These are phyloP conservation scores for Cornus suecica DNA, from an alignment of 148 eudicot genomes.

Conservation along the genomic window DNA sequence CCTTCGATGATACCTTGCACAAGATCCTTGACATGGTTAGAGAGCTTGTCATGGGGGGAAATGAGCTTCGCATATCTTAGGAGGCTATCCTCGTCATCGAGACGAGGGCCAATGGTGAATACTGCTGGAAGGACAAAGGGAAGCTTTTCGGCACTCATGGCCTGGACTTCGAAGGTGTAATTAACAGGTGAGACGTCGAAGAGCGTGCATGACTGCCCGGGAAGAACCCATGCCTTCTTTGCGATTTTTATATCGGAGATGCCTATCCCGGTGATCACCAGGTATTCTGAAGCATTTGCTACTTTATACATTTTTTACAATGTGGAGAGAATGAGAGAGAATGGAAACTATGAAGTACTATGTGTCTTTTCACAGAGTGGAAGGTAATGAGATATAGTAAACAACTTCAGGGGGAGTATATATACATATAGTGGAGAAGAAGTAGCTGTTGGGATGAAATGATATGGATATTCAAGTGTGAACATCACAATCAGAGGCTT, in stretches of 20 bases:
- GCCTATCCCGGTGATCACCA: slow-evolving; percentile 41
- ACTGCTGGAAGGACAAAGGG: slow-evolving; percentile 51
- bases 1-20: slow-evolving; percentile 54
- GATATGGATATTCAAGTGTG: too few species aligned
- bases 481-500: too few species aligned
- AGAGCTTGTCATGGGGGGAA: slow-evolving; percentile 49
- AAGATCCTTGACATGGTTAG: slow-evolving; percentile 38
- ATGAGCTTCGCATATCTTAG: slow-evolving; percentile 45
- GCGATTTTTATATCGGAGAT: slow-evolving; percentile 43
- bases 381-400: background rate
- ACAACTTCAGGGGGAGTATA: background rate
- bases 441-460: too few species aligned
- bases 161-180: slow-evolving; percentile 57
- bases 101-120: slow-evolving; percentile 47
- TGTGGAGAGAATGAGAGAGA: background rate
- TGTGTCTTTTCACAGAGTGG: too few species aligned
- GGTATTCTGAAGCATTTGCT: slow-evolving; percentile 47
- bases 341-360: background rate
- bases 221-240: slow-evolving; percentile 46
- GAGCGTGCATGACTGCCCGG: slow-evolving; percentile 27
- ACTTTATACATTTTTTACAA: slow-evolving; percentile 17
- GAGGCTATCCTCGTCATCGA: slow-evolving; percentile 26
- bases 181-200: slow-evolving; percentile 50
- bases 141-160: slow-evolving; percentile 58
- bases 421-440: too few species aligned